Evolutionary conservation across 257 asterid genomes (phyloP), one percentile per base, ranked within the genome.

Genomic region (Przewalskia tangutica): DNA sequence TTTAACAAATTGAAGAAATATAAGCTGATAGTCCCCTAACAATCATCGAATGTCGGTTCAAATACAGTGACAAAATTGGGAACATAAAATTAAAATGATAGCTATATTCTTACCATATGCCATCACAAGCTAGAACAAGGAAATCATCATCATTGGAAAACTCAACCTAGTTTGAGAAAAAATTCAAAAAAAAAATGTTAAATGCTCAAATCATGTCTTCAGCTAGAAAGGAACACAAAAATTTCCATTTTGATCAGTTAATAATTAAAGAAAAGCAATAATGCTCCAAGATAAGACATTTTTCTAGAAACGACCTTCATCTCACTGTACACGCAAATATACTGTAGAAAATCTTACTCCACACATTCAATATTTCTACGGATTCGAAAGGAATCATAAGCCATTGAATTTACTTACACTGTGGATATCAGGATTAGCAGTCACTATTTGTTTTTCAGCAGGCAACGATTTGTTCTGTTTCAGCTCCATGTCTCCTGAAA

Each of bases 81-180:
- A 78, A 81, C 62, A 56, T 40, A 82, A 62, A 70, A 23, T 38
- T 27, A 68, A 82, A 60, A 56, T 36, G 56, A 83, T 54, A 60
- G n/a, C 71, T 65, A 40, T 40, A 66, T 63, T 82, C 90, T 85
- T 87, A 95, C 98, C 99, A 95, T 87, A 95, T 95, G 84, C 99
- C 99, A 85, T 95, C 99, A 87, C 98, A 93, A 71, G 99, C 99
- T 82, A 93, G 77, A 84, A 93, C 89, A 71, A 95, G 93, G 87
- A 95, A 95, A 62, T 91, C 97, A 87, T 92, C 99, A 71, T 89
- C 94, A 68, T 90, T 90, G 76, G 84, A 81, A 68, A 93, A 95
- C 87, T 92, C 94, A 64, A 90, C 92, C 99, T 95, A 84, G 85
- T 67, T 84, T 60, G 48, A 50, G 53, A 53, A 62, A 82, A 84